Percentiles rank a stretch among this genome's conserved stretches.
Conservation (phyloP, 208 protist genomes). For the Phytomonas sp. region DNA sequence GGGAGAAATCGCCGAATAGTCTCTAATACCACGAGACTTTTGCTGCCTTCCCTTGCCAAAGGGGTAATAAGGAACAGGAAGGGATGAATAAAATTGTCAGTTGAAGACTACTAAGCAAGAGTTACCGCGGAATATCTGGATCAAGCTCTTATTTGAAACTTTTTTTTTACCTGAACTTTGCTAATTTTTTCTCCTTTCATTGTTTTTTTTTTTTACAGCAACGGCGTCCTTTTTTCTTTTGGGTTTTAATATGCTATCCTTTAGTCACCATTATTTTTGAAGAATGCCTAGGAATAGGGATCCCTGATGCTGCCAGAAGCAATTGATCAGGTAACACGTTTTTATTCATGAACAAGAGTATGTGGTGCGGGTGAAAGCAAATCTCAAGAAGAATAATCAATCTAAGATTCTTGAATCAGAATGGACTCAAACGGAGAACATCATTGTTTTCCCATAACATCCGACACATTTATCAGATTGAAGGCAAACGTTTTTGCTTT, state of each 20-base stretch:
- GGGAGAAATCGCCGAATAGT: background rate
- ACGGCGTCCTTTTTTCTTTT: slow-evolving; percentile 11
- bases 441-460: background rate
- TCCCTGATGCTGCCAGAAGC: background rate
- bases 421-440: background rate
- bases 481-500: background rate
- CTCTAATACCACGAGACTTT: background rate
- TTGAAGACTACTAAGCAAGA: background rate
- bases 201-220: slow-evolving; percentile 4
- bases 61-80: background rate
- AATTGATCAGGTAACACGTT: background rate
- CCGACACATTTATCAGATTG: background rate
- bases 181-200: slow-evolving; percentile 4
- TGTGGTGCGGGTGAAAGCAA: background rate
- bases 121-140: background rate
- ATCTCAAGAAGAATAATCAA: background rate
- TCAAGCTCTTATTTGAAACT: slow-evolving; percentile 1
- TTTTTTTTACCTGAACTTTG: slow-evolving; percentile 8
- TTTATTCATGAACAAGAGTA: background rate
- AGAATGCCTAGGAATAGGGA: background rate
- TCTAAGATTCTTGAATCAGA: background rate
- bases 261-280: background rate
- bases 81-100: background rate
- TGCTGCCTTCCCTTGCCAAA: background rate
- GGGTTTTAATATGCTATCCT: background rate